Evolutionary conservation across 495 filamentous ascomycete species (phyloP), one percentile per base, ranked within the genome.

Genomic region (Stereocaulon alpinum): DNA sequence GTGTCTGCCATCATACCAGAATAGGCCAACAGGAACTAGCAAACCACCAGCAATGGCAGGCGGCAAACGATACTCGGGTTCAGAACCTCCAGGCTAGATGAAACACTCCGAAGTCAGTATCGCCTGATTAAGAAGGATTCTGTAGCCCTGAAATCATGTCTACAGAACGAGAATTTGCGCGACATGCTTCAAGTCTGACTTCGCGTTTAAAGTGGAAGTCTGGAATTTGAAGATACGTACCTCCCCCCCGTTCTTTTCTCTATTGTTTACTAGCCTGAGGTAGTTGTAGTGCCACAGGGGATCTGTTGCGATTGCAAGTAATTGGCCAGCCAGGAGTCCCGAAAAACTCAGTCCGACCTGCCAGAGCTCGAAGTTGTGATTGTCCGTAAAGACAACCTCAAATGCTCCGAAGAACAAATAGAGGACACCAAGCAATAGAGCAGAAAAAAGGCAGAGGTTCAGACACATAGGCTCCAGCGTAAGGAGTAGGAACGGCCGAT

Each of bases 391-490:
- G 22, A 96, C 84, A 41, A 96, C 71, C 10, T 88, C 81, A 67
- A 96, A 96, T 0, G 91, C 91, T 10, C 92, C 91, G 69, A 98
- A 96, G 75, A 96, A 98, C 6, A 98, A 81, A 66, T 98, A 96
- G 0, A 96, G 73, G 40, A 96, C 84, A 11, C 91, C 93, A 1
- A 97, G 76, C 11, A 96, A 74, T 22, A 97, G 78, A 29, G 91
- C 89, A 3, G 87, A 87, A 64, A 93, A 89, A 11, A 93, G 68
- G 69, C 91, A 95, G 27, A 98, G 84, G 56, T 86, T 80, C 49
- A 91, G 70, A 48, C 83, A 86, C 89, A 97, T 96, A 29, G 88
- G 88, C 73, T 96, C 93, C 42, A 90, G 75, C 24, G 84, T 66
- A 27, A 98, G 78, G 3, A 98, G 79, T 65, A 94, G 81, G 61